Conservation (phyloP, 805 yeast genomes). For the Vanderwaltozyma verrucispora region DNA sequence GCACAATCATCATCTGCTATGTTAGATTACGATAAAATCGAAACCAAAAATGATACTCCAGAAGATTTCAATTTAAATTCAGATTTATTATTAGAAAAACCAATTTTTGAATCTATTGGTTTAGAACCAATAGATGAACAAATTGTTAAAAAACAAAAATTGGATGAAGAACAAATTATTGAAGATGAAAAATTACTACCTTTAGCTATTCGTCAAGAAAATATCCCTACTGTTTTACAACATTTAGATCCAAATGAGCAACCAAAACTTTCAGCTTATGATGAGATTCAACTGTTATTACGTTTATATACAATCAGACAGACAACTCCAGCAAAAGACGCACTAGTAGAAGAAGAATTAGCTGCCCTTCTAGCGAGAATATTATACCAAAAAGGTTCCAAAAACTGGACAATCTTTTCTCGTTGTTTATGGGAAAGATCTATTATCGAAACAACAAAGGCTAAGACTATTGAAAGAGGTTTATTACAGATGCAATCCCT, state of each 20-base stretch:
- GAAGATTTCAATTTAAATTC: constrained; percentile 57
- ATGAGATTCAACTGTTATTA: constrained; percentile 62
- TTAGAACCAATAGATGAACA: constrained; percentile 36
- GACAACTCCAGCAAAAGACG: constrained; percentile 61
- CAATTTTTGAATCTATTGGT: constrained; percentile 54
- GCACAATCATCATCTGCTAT: constrained; percentile 40
- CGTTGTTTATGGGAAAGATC: constrained; percentile 89
- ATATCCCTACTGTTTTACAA: constrained; percentile 46
- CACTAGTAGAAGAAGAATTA: constrained; percentile 74
- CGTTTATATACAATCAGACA: constrained; percentile 53
- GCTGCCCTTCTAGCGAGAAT: constrained; percentile 66
- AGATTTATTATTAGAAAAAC: constrained; percentile 68
- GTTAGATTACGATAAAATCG: no score
- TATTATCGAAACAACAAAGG: constrained; percentile 62
- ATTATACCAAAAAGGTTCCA: constrained; percentile 35
- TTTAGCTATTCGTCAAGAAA: constrained; percentile 48
- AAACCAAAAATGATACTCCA: constrained; percentile 27
- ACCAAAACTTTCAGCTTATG: constrained; percentile 60
- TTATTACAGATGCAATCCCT: constrained; percentile 84
- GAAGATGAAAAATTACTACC: constrained; percentile 45
- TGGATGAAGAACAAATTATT: constrained; percentile 29
- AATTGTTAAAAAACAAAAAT: constrained; percentile 28
- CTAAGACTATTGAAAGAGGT: constrained; percentile 89
- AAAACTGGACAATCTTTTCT: constrained; percentile 64
- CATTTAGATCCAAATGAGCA: constrained; percentile 71